Evolutionary conservation across 192 early-diverging fungal genomes (phyloP), one percentile per base, ranked within the genome.

Genomic region (Mortierella claussenii): DNA sequence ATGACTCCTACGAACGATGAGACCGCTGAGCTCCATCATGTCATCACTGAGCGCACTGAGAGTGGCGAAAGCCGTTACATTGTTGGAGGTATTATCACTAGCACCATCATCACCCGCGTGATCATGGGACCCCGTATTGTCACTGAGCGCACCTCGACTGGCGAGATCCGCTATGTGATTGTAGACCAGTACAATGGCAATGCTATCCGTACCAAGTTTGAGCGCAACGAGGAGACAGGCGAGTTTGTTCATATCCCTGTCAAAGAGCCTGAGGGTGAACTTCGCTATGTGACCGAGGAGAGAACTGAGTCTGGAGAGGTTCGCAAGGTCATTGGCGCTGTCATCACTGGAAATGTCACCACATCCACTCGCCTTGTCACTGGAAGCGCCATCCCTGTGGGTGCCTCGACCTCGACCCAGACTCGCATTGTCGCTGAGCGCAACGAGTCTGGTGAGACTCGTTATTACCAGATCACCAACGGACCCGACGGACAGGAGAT

Each of bases 181-280:
- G 21, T 74, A 52, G 69, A 74, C 26, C 48, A 57, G 55, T 74
- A 74, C 69, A 74, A 65, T 48, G 69, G 69, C 48, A 74, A 74
- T 37, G 69, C 69, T 30, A 74, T 74, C 61, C 63, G 71, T 44
- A 76, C 73, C 58, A 76, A 76, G 73, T 76, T 76, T 62, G 73
- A 76, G 37, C 61, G 61, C 46, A 66, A 43, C 43, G 58, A 60
- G 64, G 73, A 76, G 52, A 76, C 64, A 44, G 71, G 71, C 46
- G 71, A 76, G 58, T 66, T 59, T 47, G 64, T 67, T 46, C 73
- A 76, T 23, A 76, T 61, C 58, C 73, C 73, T 36, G 73, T 76
- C 52, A 76, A 76, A 64, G 73, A 76, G 46, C 71, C 71, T 40
- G 71, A 76, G 71, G 71, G 71, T 66, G 71, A 76, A 36, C 36